Conservation (phyloP, 2,329 filamentous ascomycete genomes). For the Penicillium psychrosexuale region DNA sequence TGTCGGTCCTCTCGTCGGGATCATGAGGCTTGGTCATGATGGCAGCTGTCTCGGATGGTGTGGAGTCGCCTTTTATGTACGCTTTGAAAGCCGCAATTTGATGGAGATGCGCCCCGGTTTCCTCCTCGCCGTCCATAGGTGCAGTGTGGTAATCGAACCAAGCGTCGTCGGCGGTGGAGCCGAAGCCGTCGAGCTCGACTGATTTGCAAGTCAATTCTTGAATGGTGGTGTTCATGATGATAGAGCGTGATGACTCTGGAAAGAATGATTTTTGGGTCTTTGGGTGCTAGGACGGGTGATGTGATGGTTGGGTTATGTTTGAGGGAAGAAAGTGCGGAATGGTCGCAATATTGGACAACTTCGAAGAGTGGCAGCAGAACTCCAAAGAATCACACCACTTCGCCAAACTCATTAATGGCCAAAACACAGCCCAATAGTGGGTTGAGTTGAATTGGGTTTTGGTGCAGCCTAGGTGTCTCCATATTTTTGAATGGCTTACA, state of each 20-base stretch:
- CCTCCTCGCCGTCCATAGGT: slow-evolving; percentile 3
- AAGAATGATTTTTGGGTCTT: not conserved
- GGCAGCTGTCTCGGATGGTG: not conserved
- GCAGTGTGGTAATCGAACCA: slow-evolving; percentile 4
- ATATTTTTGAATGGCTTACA: too few species aligned
- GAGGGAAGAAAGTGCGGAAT: not conserved
- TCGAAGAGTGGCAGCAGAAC: not conserved
- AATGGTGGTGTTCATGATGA: not conserved
- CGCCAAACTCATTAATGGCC: too few species aligned
- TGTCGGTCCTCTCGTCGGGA: not conserved
- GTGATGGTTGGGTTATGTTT: not conserved
- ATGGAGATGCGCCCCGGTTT: not conserved
- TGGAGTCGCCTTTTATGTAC: not conserved
- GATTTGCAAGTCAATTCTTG: not conserved
- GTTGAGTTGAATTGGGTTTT: too few species aligned
- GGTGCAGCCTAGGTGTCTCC: too few species aligned
- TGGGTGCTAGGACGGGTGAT: not conserved
- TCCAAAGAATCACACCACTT: not conserved
- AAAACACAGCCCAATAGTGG: too few species aligned
- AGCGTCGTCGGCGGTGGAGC: not conserved
- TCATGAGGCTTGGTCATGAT: not conserved
- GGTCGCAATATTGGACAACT: not conserved
- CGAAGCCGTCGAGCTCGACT: not conserved
- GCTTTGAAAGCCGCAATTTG: slow-evolving; percentile 3
- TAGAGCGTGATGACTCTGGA: not conserved